These are phyloP conservation scores for Coniochaeta sp. DNA, from an alignment of 2,329 filamentous ascomycete species.

Conservation along the genomic window DNA sequence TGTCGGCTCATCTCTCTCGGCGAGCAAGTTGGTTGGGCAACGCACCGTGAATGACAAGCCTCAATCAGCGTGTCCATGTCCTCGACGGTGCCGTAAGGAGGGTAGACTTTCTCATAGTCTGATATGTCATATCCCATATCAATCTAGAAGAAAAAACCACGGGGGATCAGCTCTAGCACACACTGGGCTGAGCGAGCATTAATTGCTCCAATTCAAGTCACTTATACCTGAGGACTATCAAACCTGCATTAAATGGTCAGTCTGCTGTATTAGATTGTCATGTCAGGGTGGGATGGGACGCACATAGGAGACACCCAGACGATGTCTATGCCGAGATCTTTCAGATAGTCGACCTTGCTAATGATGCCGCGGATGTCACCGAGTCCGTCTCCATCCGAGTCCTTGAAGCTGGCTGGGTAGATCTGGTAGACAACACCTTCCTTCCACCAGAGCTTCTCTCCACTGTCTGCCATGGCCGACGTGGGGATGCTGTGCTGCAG, in stretches of 20 bases:
- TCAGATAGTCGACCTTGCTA: constrained; percentile 1
- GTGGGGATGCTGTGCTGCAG: too few species aligned
- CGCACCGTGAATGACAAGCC: not conserved
- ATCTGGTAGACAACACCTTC: constrained; percentile 1
- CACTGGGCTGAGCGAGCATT: not conserved
- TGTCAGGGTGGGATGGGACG: not conserved
- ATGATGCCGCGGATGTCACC: not conserved
- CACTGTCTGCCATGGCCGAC: not conserved
- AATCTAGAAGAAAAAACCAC: constrained; percentile 21
- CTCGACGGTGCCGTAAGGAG: constrained; percentile 56
- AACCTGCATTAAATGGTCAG: not conserved
- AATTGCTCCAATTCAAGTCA: not conserved
- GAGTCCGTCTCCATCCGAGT: constrained; percentile 1
- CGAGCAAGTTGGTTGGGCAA: not conserved
- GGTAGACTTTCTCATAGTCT: constrained; percentile 59
- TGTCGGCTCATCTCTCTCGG: not conserved
- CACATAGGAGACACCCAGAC: not conserved
- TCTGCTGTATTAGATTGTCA: not conserved
- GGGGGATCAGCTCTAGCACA: not conserved
- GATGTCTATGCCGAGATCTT: not conserved
- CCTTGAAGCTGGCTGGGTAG: not conserved
- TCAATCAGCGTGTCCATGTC: constrained; percentile 56
- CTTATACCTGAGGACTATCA: constrained; percentile 31
- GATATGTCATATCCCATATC: constrained; percentile 67
- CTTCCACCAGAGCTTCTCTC: constrained; percentile 1